phyloP scores from a whole-genome alignment of 2,329 filamentous ascomycete species.

The Botrytis squamosa region DNA sequence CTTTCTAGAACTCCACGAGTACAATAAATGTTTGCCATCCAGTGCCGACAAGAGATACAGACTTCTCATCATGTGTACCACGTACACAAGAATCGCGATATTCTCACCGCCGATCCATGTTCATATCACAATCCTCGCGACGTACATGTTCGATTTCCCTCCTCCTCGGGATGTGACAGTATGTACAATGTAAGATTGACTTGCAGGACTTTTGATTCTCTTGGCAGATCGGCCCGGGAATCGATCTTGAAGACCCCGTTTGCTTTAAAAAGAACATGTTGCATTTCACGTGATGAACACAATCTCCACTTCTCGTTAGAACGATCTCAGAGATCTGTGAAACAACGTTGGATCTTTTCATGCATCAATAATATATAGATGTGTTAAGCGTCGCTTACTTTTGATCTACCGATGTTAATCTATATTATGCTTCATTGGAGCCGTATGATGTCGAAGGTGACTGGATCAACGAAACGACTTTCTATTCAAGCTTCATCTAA shows the following conservation, averaged over 20 bases:
- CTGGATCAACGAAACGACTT: neutral
- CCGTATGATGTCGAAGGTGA: neutral
- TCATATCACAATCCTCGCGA: constrained; percentile 13
- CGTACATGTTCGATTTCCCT: neutral
- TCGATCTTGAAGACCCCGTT: neutral
- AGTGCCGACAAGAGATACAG: neutral
- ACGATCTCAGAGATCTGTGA: neutral
- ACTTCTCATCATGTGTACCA: neutral
- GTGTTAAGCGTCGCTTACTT: neutral
- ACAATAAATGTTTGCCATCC: neutral
- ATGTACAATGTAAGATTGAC: constrained; percentile 7
- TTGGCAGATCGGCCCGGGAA: constrained; percentile 11
- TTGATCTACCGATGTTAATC: neutral
- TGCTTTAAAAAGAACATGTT: neutral
- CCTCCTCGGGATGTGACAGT: neutral
- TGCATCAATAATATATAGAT: neutral
- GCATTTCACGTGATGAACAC: neutral
- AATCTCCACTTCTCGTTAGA: neutral
- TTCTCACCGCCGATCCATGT: constrained; percentile 2
- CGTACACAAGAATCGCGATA: neutral
- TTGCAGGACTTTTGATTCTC: neutral
- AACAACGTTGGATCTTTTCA: neutral
- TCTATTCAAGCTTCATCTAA: neutral
- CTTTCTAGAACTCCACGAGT: neutral
- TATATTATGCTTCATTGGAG: neutral